Evolutionary conservation across 176 grass and related monocot species (phyloP).

Genomic region (barley (Hordeum vulgare)): DNA sequence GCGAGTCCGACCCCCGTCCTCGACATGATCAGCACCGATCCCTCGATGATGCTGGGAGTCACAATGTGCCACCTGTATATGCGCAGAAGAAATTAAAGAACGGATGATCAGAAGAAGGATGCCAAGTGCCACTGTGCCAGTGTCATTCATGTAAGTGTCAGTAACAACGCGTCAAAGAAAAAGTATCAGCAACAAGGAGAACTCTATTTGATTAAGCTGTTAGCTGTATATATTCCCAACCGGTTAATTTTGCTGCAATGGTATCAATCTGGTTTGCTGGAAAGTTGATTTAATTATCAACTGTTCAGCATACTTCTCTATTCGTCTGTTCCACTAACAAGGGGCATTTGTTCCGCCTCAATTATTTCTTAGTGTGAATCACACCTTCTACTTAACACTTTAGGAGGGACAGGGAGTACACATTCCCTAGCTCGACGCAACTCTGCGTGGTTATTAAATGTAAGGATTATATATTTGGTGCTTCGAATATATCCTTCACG

Average conservation of each 20-base stretch:
- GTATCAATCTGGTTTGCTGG: neutral
- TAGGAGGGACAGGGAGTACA: neutral
- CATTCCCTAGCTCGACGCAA: neutral
- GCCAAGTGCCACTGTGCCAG: neutral
- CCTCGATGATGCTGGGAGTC: conserved; percentile 71
- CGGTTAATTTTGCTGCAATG: no score
- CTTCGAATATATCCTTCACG: neutral
- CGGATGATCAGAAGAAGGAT: neutral
- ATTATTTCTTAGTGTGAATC: neutral
- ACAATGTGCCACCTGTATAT: conserved; percentile 58
- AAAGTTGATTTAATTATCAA: neutral
- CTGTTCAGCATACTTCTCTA: neutral
- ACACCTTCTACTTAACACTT: neutral
- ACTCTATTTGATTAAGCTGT: no score
- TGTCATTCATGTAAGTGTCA: no score
- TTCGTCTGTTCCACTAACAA: conserved; percentile 7
- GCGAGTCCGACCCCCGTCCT: conserved; percentile 57
- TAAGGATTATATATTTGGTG: neutral
- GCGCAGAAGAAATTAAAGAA: neutral
- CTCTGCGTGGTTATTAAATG: neutral
- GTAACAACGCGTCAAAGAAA: no score
- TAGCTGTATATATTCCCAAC: neutral
- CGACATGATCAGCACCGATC: conserved; percentile 73
- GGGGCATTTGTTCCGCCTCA: neutral
- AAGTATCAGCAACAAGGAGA: no score